phyloP scores from a whole-genome alignment of 306 rosid genomes.

The Prunus mume region DNA sequence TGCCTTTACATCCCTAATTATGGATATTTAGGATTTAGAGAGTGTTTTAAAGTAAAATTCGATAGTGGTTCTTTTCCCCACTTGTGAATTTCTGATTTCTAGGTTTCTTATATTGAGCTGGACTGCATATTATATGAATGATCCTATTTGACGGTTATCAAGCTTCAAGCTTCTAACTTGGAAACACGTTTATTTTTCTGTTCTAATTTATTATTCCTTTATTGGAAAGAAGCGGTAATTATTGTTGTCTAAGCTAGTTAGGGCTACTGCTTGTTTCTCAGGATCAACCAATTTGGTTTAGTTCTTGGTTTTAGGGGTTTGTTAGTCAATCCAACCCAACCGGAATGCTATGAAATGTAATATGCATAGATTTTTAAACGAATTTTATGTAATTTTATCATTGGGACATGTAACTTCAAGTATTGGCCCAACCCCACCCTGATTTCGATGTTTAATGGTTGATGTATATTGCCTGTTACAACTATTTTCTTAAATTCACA shows the following conservation, averaged over 20 bases:
- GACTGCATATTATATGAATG: neutral
- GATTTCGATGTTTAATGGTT: neutral
- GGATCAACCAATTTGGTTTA: neutral
- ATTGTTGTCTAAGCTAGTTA: neutral
- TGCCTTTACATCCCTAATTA: neutral
- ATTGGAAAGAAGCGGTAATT: neutral
- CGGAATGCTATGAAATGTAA: neutral
- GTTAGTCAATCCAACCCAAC: neutral
- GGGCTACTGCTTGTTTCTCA: neutral
- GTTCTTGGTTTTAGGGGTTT: neutral
- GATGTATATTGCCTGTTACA: neutral
- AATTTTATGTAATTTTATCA: neutral
- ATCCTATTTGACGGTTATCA: neutral
- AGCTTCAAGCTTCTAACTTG: neutral
- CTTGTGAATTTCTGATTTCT: no score
- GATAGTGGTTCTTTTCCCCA: no score
- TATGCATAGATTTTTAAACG: neutral
- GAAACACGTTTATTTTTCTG: neutral
- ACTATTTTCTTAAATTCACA: neutral
- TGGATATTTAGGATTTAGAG: neutral
- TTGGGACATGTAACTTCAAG: neutral
- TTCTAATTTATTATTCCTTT: neutral
- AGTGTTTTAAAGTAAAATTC: neutral
- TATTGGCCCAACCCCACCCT: neutral
- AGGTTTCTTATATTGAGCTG: neutral